Base-by-base conservation (phyloP, 208 protist genomes). In the Wallacemonas sp. region DNA sequence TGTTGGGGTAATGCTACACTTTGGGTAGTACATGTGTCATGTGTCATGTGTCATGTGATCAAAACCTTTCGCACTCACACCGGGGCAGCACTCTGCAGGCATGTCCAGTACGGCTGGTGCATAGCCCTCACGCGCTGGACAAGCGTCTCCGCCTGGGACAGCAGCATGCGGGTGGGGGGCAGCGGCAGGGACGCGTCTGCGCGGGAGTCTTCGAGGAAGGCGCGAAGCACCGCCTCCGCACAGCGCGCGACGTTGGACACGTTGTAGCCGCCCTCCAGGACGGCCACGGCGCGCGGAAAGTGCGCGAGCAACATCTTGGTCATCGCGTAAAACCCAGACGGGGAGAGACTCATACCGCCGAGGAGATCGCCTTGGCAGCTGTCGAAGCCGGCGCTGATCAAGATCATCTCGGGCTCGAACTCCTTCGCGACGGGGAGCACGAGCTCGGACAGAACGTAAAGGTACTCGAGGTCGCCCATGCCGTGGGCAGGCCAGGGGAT, bases 341-440 rank as follows among this genome's bases (percentile, higher is more conserved):
- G 68, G 25, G 87, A 82, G 14, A 97, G 25, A 3, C 67, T 54
- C 92, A 97, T 97, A 22, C 78, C 84, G 11, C 97, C 97, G 1
- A 98, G 78, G n/a, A 96, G 71, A 73, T 99, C 97, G 1, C 94
- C 96, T n/a, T 75, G 62, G 8, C 89, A 95, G 25, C 93, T 93
- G 76, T 99, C 98, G 65, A 98, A 99, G n/a, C 98, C 98, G 29
- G 84, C 93, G 66, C 92, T 95, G 31, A 99, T 72, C 59, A 99
- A 71, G 16, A 99, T 84, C 32, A 98, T 26, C 46, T 98, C 86
- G 0, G 98, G 97, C 3, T 45, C n/a, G 67, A 97, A 99, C 72
- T 98, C 93, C 12, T 61, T 26, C 18, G 78, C 78, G 1, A 94
- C 86, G 1, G 97, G 98, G 2, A 98, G 50, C 1, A 99, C 81